Evolutionary conservation across 2,329 filamentous ascomycete species (phyloP).

Genomic region (Venturiaceae sp.): DNA sequence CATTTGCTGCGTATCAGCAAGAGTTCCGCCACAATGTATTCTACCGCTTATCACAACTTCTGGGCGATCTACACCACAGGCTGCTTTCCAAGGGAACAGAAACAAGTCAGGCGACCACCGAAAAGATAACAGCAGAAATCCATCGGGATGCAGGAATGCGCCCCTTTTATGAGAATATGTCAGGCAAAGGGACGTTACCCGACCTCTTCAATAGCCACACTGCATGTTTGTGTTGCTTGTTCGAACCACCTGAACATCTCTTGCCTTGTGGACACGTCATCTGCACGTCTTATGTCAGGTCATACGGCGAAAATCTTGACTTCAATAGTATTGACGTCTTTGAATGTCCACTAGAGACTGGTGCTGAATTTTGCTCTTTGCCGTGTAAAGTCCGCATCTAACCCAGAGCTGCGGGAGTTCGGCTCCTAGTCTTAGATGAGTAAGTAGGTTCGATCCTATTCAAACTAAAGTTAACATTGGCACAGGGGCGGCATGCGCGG

Average conservation of each 20-base stretch:
- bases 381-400: slow-evolving; percentile 22
- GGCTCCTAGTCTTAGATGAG: slow-evolving; percentile 30
- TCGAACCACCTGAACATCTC: slow-evolving; percentile 31
- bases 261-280: slow-evolving; percentile 38
- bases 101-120: no score
- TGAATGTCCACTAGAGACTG: slow-evolving; percentile 23
- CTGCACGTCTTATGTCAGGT: slow-evolving; percentile 30
- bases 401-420: slow-evolving; percentile 24
- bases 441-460: no score
- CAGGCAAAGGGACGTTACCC: neutral
- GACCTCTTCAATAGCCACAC: neutral
- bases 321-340: slow-evolving; percentile 12
- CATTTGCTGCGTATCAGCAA: slow-evolving; percentile 15
- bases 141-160: slow-evolving; percentile 18
- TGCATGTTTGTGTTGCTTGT: slow-evolving; percentile 16
- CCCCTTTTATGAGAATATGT: slow-evolving; percentile 19
- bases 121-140: no score
- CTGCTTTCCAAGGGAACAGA: neutral
- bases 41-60: neutral
- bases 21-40: slow-evolving; percentile 15
- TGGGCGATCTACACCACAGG: neutral
- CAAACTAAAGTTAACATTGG: no score
- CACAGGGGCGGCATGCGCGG: slow-evolving; percentile 6
- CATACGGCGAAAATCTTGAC: slow-evolving; percentile 16
- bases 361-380: slow-evolving; percentile 10